These are phyloP conservation scores for Graphilbum ipis-grandicollis DNA, from an alignment of 2,329 filamentous ascomycete genomes.

Conservation along the genomic window DNA sequence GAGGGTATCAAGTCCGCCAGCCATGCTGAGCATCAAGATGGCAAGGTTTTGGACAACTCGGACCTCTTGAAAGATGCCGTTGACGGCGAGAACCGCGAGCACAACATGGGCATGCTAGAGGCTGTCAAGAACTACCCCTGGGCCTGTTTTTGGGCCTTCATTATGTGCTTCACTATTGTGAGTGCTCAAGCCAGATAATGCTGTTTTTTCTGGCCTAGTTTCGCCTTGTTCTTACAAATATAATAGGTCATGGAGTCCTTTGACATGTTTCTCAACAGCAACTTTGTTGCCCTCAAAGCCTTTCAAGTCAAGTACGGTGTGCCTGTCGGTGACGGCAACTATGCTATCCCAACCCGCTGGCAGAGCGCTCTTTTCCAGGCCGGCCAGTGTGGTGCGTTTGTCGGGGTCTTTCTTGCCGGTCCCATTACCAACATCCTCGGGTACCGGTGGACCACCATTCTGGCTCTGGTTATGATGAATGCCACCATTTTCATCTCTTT, in stretches of 20 bases:
- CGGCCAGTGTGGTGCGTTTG: conserved; percentile 39
- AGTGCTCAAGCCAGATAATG: too few relatives aligned
- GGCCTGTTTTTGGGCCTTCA: conserved; percentile 20
- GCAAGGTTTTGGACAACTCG: conserved; percentile 25
- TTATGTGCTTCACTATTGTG: conserved; percentile 22
- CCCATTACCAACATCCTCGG: conserved; percentile 39
- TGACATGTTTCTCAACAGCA: conserved; percentile 41
- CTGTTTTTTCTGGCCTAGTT: neutral
- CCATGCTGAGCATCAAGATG: conserved; percentile 31
- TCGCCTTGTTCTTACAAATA: conserved; percentile 2
- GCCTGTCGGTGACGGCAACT: conserved; percentile 10
- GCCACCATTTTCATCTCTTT: conserved; percentile 36
- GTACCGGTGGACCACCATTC: conserved; percentile 40
- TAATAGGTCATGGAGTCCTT: conserved; percentile 47
- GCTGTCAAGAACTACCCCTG: conserved; percentile 17
- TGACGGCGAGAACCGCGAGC: conserved; percentile 31
- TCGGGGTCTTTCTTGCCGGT: conserved; percentile 41
- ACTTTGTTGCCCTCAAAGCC: conserved; percentile 34
- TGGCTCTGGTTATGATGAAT: conserved; percentile 37
- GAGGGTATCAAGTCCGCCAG: conserved; percentile 9
- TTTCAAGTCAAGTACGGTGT: conserved; percentile 32
- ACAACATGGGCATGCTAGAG: conserved; percentile 16
- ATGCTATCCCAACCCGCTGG: conserved; percentile 33
- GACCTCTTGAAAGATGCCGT: conserved; percentile 29
- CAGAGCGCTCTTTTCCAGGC: conserved; percentile 37